phyloP scores from a whole-genome alignment of 2,329 filamentous ascomycete genomes.

The Paecilomyces sp. region DNA sequence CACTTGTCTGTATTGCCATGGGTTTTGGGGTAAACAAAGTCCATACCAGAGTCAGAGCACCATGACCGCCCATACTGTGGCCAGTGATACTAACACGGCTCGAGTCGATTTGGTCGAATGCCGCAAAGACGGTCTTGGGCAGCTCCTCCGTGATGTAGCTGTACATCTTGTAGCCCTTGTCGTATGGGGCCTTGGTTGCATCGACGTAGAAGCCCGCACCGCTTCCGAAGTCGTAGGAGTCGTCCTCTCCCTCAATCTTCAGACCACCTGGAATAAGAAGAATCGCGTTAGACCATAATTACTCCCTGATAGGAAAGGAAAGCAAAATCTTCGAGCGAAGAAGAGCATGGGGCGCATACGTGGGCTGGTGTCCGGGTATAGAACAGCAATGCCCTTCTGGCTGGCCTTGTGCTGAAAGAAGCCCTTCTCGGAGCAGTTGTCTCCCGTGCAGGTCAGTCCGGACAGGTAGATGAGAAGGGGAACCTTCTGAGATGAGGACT shows the following conservation, averaged over 20 bases:
- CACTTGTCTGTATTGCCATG: no score
- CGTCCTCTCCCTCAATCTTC: conserved; percentile 74
- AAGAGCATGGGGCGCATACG: conserved; percentile 44
- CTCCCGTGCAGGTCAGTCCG: conserved; percentile 88
- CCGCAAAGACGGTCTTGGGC: conserved; percentile 65
- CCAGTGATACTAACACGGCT: conserved; percentile 75
- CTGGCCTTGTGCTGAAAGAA: conserved; percentile 85
- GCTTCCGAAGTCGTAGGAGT: conserved; percentile 82
- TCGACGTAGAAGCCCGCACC: conserved; percentile 95
- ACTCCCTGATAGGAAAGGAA: neutral
- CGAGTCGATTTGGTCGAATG: conserved; percentile 66
- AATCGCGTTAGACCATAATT: neutral
- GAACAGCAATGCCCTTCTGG: conserved; percentile 76
- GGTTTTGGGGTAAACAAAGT: neutral
- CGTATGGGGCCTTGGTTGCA: conserved; percentile 68
- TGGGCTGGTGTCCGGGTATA: conserved; percentile 93
- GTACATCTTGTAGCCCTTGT: conserved; percentile 85
- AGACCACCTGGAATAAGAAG: conserved; percentile 54
- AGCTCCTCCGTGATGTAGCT: conserved; percentile 84
- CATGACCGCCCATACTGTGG: conserved; percentile 96
- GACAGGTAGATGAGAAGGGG: conserved; percentile 91
- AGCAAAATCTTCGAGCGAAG: no score
- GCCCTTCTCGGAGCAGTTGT: conserved; percentile 69
- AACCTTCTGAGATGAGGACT: conserved; percentile 51
- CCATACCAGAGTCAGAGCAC: conserved; percentile 70